Conservation (phyloP, 371 early-diverging fungal genomes). For the Mucor sp. region DNA sequence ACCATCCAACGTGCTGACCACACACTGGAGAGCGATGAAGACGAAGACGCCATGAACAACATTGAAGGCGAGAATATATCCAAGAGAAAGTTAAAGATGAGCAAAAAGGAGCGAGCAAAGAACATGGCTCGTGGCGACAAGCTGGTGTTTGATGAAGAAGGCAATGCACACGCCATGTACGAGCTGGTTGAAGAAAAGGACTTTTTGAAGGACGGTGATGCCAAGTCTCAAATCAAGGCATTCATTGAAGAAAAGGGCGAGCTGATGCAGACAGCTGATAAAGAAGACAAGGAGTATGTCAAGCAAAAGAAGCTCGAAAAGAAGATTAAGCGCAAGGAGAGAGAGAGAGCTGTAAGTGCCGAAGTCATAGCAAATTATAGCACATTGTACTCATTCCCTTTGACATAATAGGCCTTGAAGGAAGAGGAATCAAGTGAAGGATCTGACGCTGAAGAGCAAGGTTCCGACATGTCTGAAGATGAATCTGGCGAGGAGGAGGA, state of each 20-base stretch:
- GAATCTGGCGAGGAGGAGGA: slow-evolving; percentile 33
- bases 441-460: slow-evolving; percentile 13
- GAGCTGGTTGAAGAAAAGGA: slow-evolving; percentile 78
- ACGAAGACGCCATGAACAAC: slow-evolving; percentile 29
- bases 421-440: slow-evolving; percentile 24
- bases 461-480: slow-evolving; percentile 23
- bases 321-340: slow-evolving; percentile 66
- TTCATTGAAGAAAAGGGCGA: slow-evolving; percentile 66
- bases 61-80: slow-evolving; percentile 49
- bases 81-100: slow-evolving; percentile 69
- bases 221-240: slow-evolving; percentile 61
- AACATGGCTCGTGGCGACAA: slow-evolving; percentile 69
- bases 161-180: slow-evolving; percentile 76
- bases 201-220: slow-evolving; percentile 77
- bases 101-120: slow-evolving; percentile 76
- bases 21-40: slow-evolving; percentile 54
- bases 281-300: slow-evolving; percentile 68
- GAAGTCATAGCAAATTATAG: neutral
- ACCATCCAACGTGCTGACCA: slow-evolving; percentile 80
- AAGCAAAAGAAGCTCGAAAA: slow-evolving; percentile 77
- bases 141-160: slow-evolving; percentile 92
- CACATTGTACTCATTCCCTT: neutral
- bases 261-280: slow-evolving; percentile 74
- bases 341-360: slow-evolving; percentile 57
- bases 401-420: slow-evolving; percentile 16